Evolutionary conservation across 2,329 filamentous ascomycete species (phyloP).

Genomic region (Podosphaera leucotricha): DNA sequence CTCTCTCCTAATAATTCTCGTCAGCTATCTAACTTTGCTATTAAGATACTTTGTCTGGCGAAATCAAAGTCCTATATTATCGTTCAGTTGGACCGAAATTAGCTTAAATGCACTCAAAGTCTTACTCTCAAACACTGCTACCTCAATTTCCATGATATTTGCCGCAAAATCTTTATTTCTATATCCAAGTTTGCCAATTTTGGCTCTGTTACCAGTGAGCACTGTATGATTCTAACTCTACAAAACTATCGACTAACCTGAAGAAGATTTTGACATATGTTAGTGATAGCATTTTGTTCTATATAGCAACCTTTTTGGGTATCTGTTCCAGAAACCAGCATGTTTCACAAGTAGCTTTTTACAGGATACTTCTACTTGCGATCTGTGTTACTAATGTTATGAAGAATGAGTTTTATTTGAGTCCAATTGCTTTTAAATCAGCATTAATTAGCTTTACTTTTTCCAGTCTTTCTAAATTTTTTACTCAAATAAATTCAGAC

Average conservation of each 20-base stretch:
- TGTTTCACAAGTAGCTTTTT: constrained; percentile 3
- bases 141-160: constrained; percentile 7
- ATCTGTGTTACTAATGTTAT: constrained; percentile 3
- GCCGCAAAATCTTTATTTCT: constrained; percentile 7
- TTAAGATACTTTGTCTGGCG: constrained; percentile 3
- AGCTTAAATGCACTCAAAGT: constrained; percentile 6
- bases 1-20: constrained; percentile 6
- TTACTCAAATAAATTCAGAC: constrained; percentile 6
- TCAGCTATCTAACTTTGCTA: constrained; percentile 5
- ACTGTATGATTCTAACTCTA: not conserved
- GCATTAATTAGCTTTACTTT: constrained; percentile 7
- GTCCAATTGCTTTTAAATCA: constrained; percentile 4
- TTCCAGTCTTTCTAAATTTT: constrained; percentile 8
- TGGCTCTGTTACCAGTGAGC: constrained; percentile 12
- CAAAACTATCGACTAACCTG: constrained; percentile 2
- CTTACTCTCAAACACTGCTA: constrained; percentile 4
- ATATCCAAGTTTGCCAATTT: constrained; percentile 9
- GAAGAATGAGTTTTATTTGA: constrained; percentile 10
- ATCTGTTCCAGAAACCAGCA: constrained; percentile 5
- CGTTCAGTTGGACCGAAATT: constrained; percentile 3
- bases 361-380: constrained; percentile 6
- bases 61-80: constrained; percentile 2
- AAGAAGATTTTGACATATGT: constrained; percentile 12
- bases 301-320: constrained; percentile 4
- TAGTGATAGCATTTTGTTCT: constrained; percentile 10